A percentile compares a stretch with the other conserved stretches of the same genome.
These are phyloP conservation scores for Backusella circina DNA, from an alignment of 192 early-diverging fungal species.

Conservation along the genomic window DNA sequence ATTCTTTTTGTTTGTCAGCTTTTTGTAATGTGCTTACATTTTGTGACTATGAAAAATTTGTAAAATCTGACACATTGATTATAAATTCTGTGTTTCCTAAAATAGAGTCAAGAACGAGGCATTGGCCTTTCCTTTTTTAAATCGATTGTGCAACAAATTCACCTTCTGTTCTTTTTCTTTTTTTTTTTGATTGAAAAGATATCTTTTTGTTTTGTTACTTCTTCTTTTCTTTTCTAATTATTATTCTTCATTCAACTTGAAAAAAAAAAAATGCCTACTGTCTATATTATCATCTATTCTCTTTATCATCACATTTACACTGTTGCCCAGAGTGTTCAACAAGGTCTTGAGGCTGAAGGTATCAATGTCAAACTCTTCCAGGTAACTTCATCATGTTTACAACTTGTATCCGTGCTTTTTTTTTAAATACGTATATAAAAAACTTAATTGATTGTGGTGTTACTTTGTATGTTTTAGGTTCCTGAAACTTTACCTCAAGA, in stretches of 20 bases:
- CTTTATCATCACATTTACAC: constrained; percentile 67
- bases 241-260: neutral
- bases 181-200: neutral
- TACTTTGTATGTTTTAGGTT: neutral
- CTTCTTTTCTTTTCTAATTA: neutral
- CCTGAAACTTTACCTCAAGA: constrained; percentile 56
- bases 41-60: constrained; percentile 1
- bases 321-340: constrained; percentile 59
- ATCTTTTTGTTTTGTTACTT: neutral
- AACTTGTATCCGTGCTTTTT: neutral
- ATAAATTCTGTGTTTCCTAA: constrained; percentile 1
- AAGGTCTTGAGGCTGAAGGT: constrained; percentile 54
- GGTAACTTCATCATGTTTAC: constrained; percentile 6
- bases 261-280: constrained; percentile 22
- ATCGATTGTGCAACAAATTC: neutral
- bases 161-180: neutral
- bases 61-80: constrained; percentile 2
- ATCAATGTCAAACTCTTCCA: constrained; percentile 36
- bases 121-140: neutral
- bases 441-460: neutral
- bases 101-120: neutral
- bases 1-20: neutral
- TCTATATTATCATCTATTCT: constrained; percentile 34
- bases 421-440: neutral
- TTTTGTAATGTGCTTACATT: neutral